These are phyloP conservation scores for Trichoderma harzianum DNA, from an alignment of 2,329 filamentous ascomycete species.

Conservation along the genomic window DNA sequence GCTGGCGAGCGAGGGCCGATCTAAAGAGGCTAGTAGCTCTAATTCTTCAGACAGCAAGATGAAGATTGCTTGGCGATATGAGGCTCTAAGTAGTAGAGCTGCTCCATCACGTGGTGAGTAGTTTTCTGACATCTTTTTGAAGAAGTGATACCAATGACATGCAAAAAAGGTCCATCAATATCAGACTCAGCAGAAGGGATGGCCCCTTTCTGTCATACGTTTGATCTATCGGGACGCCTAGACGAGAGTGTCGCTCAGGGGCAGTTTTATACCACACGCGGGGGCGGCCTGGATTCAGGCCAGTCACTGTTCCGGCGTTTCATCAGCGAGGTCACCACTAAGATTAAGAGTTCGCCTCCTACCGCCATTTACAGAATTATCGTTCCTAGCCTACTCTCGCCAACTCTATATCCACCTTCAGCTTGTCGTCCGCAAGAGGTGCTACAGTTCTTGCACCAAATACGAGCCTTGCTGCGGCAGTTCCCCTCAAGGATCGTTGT, in stretches of 20 bases:
- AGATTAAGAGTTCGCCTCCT: slow-evolving; percentile 54
- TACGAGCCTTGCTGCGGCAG: slow-evolving; percentile 71
- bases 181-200: slow-evolving; percentile 19
- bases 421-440: slow-evolving; percentile 68
- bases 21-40: slow-evolving; percentile 41
- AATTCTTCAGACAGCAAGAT: slow-evolving; percentile 65
- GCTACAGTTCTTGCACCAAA: slow-evolving; percentile 74
- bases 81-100: slow-evolving; percentile 64
- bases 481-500: slow-evolving; percentile 64
- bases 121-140: neutral
- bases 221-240: slow-evolving; percentile 67
- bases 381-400: slow-evolving; percentile 81
- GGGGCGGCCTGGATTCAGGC: slow-evolving; percentile 31
- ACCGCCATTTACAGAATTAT: slow-evolving; percentile 73
- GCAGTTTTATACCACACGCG: slow-evolving; percentile 48
- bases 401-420: slow-evolving; percentile 73
- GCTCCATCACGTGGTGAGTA: slow-evolving; percentile 14
- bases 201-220: slow-evolving; percentile 64
- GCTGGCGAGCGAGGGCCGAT: slow-evolving; percentile 45
- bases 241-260: slow-evolving; percentile 47
- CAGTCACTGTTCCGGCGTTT: slow-evolving; percentile 56
- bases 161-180: slow-evolving; percentile 6
- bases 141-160: neutral
- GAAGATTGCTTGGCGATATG: slow-evolving; percentile 99
- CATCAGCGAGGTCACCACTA: slow-evolving; percentile 54